phyloP scores from a whole-genome alignment of 371 early-diverging fungal genomes.

The Lichtheimia ornata region DNA sequence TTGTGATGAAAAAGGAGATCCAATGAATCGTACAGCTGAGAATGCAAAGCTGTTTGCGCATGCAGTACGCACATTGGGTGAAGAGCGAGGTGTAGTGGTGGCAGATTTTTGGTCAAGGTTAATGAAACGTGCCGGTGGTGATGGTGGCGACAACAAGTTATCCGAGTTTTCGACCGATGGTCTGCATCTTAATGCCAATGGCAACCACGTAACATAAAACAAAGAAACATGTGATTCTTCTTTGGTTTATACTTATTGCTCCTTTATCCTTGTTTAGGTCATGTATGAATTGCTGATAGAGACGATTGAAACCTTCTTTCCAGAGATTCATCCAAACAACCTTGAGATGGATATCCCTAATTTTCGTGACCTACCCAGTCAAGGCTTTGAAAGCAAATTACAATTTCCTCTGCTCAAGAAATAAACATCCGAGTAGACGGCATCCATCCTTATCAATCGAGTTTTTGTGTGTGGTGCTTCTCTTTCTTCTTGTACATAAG shows the following conservation, averaged over 20 bases:
- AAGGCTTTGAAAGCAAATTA: constrained; percentile 22
- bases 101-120: constrained; percentile 65
- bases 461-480: too few relatives aligned
- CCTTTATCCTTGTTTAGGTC: constrained; percentile 15
- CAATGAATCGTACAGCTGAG: constrained; percentile 49
- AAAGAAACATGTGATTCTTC: too few relatives aligned
- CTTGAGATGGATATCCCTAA: constrained; percentile 33
- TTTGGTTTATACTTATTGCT: too few relatives aligned
- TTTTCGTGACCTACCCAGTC: constrained; percentile 24
- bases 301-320: constrained; percentile 28
- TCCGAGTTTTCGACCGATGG: constrained; percentile 62
- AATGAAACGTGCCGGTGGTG: too few relatives aligned
- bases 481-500: too few relatives aligned
- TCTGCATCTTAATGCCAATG: constrained; percentile 61
- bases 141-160: constrained; percentile 15
- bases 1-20: constrained; percentile 20
- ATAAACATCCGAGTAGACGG: background rate
- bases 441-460: too few relatives aligned
- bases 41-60: constrained; percentile 59
- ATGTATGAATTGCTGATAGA: constrained; percentile 33
- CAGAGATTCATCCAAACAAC: constrained; percentile 44
- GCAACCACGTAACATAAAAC: constrained; percentile 47
- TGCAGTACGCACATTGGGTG: constrained; percentile 42
- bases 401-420: constrained; percentile 29
- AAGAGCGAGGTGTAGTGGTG: constrained; percentile 27